Percentiles rank a stretch among this genome's conserved stretches.
Conservation (phyloP, 208 protist genomes). For the Acanthamoeba rhysodes region DNA sequence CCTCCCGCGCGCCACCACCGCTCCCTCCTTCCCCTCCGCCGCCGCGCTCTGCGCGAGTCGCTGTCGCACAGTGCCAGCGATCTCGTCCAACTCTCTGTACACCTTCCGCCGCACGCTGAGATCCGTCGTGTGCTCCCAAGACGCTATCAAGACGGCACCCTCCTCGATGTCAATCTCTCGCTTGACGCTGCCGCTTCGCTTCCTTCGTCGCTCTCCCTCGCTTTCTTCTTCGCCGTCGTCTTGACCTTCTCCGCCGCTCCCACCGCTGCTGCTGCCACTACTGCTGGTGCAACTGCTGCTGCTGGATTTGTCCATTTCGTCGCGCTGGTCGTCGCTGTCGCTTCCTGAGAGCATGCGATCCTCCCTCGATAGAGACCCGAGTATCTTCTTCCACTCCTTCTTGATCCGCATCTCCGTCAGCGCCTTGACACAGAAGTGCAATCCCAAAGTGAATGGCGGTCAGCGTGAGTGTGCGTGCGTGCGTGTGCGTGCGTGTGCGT, state of each 20-base stretch:
- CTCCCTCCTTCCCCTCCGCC: neutral
- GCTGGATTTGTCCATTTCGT: no score
- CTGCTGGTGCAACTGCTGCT: no score
- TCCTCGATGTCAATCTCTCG: neutral
- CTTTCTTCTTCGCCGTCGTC: no score
- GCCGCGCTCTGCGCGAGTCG: neutral
- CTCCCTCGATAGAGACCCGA: neutral
- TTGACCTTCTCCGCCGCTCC: neutral
- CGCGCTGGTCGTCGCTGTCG: no score
- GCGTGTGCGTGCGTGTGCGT: no score
- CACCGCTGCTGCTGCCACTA: no score
- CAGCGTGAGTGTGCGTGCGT: no score
- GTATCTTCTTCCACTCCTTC: neutral
- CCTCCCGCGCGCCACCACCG: neutral
- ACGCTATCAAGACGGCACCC: neutral
- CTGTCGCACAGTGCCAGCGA: neutral
- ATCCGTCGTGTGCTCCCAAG: neutral
- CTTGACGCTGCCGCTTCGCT: neutral
- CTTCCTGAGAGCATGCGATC: no score
- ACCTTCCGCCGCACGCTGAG: neutral
- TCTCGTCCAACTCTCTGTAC: neutral
- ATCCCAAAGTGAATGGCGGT: no score
- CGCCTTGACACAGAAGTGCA: neutral
- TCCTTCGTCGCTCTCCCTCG: no score
- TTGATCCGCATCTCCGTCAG: neutral